A percentile compares a stretch with the other conserved stretches of the same genome.
phyloP scores from a whole-genome alignment of 2,329 filamentous ascomycete genomes.

The Alternaria panax region DNA sequence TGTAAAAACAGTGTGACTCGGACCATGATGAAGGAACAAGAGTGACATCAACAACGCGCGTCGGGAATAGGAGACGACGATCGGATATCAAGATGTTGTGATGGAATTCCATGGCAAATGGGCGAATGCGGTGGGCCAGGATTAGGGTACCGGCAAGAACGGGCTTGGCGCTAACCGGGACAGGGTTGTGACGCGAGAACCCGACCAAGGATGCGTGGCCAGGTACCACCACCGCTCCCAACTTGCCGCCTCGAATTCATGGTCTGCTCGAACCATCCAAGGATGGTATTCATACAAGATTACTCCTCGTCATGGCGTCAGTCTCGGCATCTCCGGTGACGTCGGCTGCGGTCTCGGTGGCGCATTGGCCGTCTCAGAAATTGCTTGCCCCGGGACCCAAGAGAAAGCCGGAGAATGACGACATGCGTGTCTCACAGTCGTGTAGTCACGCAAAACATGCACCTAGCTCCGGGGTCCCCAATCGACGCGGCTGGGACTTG shows the following conservation, averaged over 20 bases:
- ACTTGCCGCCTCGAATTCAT: not conserved
- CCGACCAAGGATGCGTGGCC: not conserved
- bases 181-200: not conserved
- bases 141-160: not conserved
- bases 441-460: not conserved
- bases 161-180: constrained; percentile 4
- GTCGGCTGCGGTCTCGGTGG: not conserved
- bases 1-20: not conserved
- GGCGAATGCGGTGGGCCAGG: not conserved
- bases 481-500: constrained; percentile 9
- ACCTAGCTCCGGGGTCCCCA: not conserved
- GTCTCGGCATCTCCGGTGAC: not conserved
- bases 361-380: constrained; percentile 5
- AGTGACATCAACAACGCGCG: constrained; percentile 4
- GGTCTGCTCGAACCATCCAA: not conserved
- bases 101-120: not conserved
- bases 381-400: not conserved
- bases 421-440: constrained; percentile 20
- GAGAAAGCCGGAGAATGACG: constrained; percentile 14
- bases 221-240: not conserved
- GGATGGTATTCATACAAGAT: constrained; percentile 5
- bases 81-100: not conserved
- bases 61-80: not conserved
- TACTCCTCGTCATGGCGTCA: not conserved
- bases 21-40: not conserved